Percentiles rank a stretch among this genome's conserved stretches.
phyloP scores from a whole-genome alignment of 805 yeast genomes.

The Starmerella geochares region DNA sequence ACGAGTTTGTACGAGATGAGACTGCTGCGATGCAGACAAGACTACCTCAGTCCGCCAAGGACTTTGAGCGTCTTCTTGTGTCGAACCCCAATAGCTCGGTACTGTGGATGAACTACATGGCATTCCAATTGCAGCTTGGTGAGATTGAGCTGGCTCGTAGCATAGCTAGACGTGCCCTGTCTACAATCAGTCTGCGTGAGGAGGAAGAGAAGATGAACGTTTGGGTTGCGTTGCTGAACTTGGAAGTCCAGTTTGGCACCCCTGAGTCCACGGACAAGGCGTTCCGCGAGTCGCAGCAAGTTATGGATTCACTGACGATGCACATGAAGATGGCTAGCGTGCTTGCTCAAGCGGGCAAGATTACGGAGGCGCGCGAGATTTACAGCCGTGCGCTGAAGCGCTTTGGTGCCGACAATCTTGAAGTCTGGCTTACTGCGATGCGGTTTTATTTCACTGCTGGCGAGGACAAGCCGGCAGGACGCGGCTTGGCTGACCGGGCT shows the following conservation, averaged over 20 bases:
- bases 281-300: conserved; percentile 77
- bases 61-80: conserved; percentile 81
- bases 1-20: conserved; percentile 51
- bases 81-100: conserved; percentile 92
- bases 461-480: conserved; percentile 43
- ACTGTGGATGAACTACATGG: conserved; percentile 96
- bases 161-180: conserved; percentile 83
- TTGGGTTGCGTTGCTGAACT: conserved; percentile 89
- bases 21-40: conserved; percentile 75
- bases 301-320: conserved; percentile 78
- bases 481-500: conserved; percentile 56
- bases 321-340: conserved; percentile 72
- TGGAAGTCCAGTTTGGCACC: conserved; percentile 89
- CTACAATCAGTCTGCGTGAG: conserved; percentile 79
- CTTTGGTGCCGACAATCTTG: conserved; percentile 57
- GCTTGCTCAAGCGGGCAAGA: conserved; percentile 62
- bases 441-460: conserved; percentile 52
- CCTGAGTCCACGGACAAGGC: conserved; percentile 68
- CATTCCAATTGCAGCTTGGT: conserved; percentile 89
- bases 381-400: conserved; percentile 63
- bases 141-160: conserved; percentile 92
- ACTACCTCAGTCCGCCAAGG: conserved; percentile 84
- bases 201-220: conserved; percentile 87
- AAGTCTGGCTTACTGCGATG: conserved; percentile 78
- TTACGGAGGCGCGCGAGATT: conserved; percentile 56